These are phyloP conservation scores for Saccharomycopsis selenospora DNA, from an alignment of 805 yeast species.

Conservation along the genomic window DNA sequence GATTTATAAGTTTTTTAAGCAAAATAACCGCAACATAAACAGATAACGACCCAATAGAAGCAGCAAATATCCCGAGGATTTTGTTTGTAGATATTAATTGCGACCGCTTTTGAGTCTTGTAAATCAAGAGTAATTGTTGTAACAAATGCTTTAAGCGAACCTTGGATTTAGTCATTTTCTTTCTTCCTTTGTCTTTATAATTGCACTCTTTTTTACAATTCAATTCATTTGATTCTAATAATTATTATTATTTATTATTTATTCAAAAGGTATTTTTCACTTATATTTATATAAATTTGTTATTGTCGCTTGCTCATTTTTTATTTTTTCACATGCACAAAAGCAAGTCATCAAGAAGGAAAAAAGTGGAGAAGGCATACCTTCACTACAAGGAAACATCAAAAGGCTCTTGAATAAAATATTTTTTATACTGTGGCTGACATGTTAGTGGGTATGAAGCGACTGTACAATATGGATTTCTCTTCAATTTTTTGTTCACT, in stretches of 20 bases:
- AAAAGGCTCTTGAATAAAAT: not conserved
- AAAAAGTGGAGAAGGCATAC: too few species aligned
- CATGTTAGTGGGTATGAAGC: conserved; percentile 31
- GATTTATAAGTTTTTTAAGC: conserved; percentile 6
- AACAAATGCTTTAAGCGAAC: not conserved
- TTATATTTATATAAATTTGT: too few species aligned
- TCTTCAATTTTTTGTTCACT: conserved; percentile 37
- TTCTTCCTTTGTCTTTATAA: too few species aligned
- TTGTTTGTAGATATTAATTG: conserved; percentile 8
- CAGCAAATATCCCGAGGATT: conserved; percentile 9
- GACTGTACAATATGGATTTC: conserved; percentile 50
- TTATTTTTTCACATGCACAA: too few species aligned
- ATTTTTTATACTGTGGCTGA: conserved; percentile 16
- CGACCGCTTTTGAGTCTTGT: conserved; percentile 2
- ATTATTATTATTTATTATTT: too few species aligned
- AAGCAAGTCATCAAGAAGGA: too few species aligned
- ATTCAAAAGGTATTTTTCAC: too few species aligned
- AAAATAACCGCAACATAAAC: conserved; percentile 14
- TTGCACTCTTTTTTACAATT: too few species aligned
- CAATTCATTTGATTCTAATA: too few species aligned
- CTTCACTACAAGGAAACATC: not conserved
- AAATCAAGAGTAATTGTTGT: not conserved
- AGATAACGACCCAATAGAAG: conserved; percentile 14
- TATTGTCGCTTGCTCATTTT: too few species aligned
- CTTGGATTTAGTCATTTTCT: too few species aligned